These are phyloP conservation scores for Cryptococcus jaspeensis DNA, from an alignment of 1,284 basidiomycete genomes.

Conservation along the genomic window DNA sequence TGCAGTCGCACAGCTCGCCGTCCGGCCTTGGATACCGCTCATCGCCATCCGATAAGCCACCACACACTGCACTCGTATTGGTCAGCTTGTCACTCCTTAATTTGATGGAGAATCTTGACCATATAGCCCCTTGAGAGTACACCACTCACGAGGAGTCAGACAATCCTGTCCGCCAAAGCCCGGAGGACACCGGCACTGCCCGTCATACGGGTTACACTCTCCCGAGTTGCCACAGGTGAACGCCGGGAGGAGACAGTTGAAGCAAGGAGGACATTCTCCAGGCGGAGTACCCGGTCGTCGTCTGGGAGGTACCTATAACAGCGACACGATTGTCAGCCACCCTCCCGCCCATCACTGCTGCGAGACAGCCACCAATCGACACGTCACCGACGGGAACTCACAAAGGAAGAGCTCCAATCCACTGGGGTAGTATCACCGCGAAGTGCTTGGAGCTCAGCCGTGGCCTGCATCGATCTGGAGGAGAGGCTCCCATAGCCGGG, in stretches of 20 bases:
- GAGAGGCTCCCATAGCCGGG: neutral
- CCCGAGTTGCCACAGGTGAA: slow-evolving; percentile 84
- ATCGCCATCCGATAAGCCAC: slow-evolving; percentile 83
- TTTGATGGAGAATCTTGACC: neutral
- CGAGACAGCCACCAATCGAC: neutral
- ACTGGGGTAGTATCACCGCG: neutral
- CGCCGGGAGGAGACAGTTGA: slow-evolving; percentile 79
- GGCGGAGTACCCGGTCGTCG: slow-evolving; percentile 17
- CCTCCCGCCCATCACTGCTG: no score
- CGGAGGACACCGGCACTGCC: slow-evolving; percentile 83
- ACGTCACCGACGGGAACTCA: neutral
- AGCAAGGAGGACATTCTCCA: slow-evolving; percentile 60
- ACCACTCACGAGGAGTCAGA: slow-evolving; percentile 68
- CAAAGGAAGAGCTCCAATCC: neutral
- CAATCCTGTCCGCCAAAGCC: slow-evolving; percentile 92
- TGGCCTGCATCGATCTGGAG: neutral
- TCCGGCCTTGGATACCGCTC: slow-evolving; percentile 75
- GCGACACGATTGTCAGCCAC: neutral
- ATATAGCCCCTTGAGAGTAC: neutral
- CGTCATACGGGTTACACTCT: slow-evolving; percentile 80
- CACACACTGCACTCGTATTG: slow-evolving; percentile 65
- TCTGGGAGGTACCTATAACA: slow-evolving; percentile 26
- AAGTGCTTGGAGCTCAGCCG: neutral
- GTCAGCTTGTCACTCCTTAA: neutral
- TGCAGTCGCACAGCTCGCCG: slow-evolving; percentile 78